Conservation (phyloP, 495 filamentous ascomycete species). For the Hypoxylon fuscum region DNA sequence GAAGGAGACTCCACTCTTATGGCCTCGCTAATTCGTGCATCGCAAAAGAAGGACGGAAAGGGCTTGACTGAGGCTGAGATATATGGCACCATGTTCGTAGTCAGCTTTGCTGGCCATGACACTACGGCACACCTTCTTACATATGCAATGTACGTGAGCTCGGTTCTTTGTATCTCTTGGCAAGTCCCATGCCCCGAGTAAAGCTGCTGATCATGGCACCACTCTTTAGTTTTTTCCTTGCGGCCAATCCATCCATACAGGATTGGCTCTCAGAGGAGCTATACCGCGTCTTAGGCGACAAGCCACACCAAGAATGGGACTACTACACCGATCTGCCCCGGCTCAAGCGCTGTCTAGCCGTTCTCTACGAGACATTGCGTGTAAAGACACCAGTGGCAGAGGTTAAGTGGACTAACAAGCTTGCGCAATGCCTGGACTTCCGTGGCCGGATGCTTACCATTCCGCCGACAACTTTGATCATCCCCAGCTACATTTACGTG, state of each 20-base stretch:
- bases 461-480: not conserved
- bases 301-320: slow-evolving; percentile 46
- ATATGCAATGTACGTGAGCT: slow-evolving; percentile 51
- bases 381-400: slow-evolving; percentile 49
- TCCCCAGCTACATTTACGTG: not conserved
- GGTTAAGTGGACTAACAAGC: not conserved
- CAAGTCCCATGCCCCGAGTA: no score
- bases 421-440: not conserved
- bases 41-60: not conserved
- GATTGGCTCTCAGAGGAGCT: slow-evolving; percentile 43
- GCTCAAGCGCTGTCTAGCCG: slow-evolving; percentile 54
- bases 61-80: not conserved
- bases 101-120: slow-evolving; percentile 64
- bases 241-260: slow-evolving; percentile 54
- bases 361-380: slow-evolving; percentile 62
- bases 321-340: slow-evolving; percentile 51
- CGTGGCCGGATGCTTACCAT: not conserved
- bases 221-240: not conserved
- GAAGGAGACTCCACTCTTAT: not conserved
- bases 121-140: slow-evolving; percentile 61
- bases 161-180: no score
- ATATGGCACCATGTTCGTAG: slow-evolving; percentile 51
- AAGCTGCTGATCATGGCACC: no score
- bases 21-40: slow-evolving; percentile 1
- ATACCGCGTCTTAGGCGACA: slow-evolving; percentile 22